phyloP scores from a whole-genome alignment of 768 basidiomycete genomes.

The Saitozyma sp. region DNA sequence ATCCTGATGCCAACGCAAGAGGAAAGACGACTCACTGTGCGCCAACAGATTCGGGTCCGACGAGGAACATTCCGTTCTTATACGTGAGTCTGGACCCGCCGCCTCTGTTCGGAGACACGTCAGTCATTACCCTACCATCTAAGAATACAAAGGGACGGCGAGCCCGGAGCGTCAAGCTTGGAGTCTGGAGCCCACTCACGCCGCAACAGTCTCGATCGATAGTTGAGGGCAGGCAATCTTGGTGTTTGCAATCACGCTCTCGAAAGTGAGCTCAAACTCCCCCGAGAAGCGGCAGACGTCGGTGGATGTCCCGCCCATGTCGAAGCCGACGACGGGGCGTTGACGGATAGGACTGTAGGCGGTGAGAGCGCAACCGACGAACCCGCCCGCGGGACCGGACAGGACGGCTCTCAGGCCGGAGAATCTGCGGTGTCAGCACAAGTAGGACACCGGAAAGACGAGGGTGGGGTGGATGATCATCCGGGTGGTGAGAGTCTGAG shows the following conservation, averaged over 20 bases:
- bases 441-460: no score
- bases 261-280: slow-evolving; percentile 26
- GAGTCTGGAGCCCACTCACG: no score
- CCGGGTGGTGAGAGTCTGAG: no score
- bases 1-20: not conserved
- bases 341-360: slow-evolving; percentile 13
- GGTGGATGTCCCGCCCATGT: slow-evolving; percentile 36
- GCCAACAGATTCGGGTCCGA: slow-evolving; percentile 34
- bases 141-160: no score
- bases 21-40: slow-evolving; percentile 22
- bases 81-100: slow-evolving; percentile 34
- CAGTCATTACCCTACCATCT: no score
- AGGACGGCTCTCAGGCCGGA: slow-evolving; percentile 89
- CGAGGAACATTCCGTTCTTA: slow-evolving; percentile 33
- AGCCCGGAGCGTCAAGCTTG: no score
- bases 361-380: slow-evolving; percentile 87
- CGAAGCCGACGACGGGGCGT: slow-evolving; percentile 34
- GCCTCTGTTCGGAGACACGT: slow-evolving; percentile 4
- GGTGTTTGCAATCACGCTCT: slow-evolving; percentile 23
- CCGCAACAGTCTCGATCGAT: slow-evolving; percentile 42
- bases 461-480: no score
- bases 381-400: slow-evolving; percentile 83
- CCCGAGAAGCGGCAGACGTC: slow-evolving; percentile 38
- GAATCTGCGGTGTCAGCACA: slow-evolving; percentile 54
- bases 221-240: slow-evolving; percentile 42